Percentiles rank a stretch among this genome's conserved stretches.
Evolutionary conservation across 768 basidiomycete genomes (phyloP).

Genomic region (Coprinopsis cinerea): DNA sequence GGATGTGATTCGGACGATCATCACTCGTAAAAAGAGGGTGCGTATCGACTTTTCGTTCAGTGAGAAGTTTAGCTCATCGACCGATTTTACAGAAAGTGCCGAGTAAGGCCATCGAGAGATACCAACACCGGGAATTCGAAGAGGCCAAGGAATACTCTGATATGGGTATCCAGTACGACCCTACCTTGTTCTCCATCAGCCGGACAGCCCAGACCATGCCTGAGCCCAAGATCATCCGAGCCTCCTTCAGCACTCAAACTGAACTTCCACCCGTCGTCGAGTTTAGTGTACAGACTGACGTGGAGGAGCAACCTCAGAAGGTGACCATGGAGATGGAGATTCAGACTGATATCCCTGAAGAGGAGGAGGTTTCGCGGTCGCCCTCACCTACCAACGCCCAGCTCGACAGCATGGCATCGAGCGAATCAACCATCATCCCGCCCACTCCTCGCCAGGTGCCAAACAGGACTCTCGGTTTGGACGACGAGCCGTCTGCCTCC

Average conservation of each 20-base stretch:
- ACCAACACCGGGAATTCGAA: constrained; percentile 36
- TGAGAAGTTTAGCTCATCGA: neutral
- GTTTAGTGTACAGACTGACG: constrained; percentile 27
- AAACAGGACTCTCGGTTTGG: neutral
- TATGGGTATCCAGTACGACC: constrained; percentile 64
- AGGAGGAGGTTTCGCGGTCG: constrained; percentile 33
- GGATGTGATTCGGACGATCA: constrained; percentile 80
- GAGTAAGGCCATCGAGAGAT: constrained; percentile 26
- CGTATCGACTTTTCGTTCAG: constrained; percentile 12
- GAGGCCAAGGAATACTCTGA: constrained; percentile 76
- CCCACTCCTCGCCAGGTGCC: constrained; percentile 36
- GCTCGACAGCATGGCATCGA: constrained; percentile 59
- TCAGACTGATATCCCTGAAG: constrained; percentile 51
- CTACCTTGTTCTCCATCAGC: constrained; percentile 41
- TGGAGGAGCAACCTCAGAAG: constrained; percentile 28
- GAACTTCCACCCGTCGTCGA: constrained; percentile 29
- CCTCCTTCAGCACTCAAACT: constrained; percentile 54
- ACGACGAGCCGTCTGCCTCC: constrained; percentile 16
- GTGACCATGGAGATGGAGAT: constrained; percentile 50
- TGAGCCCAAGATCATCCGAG: constrained; percentile 37
- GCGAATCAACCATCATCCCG: constrained; percentile 70
- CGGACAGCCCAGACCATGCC: constrained; percentile 58
- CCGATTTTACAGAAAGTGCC: constrained; percentile 52
- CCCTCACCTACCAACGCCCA: constrained; percentile 38
- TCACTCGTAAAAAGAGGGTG: constrained; percentile 77